phyloP scores from a whole-genome alignment of 805 yeast species.

The Scheffersomyces ergatensis region DNA sequence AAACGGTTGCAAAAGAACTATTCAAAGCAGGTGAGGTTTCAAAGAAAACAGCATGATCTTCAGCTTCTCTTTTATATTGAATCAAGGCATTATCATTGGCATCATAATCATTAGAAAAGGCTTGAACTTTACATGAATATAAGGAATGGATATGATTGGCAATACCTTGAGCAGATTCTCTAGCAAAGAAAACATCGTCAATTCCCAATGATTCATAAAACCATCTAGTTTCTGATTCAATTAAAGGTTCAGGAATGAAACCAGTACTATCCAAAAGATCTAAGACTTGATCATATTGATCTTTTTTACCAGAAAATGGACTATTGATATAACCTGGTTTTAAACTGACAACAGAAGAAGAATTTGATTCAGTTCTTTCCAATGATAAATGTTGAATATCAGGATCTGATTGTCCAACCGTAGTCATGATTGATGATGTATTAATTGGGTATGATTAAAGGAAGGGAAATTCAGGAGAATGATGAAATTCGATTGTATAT shows the following conservation, averaged over 20 bases:
- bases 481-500: too few species aligned
- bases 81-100: conserved; percentile 49
- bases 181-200: conserved; percentile 88
- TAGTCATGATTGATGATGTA: background rate
- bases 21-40: conserved; percentile 51
- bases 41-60: conserved; percentile 88
- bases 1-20: conserved; percentile 16
- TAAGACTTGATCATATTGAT: conserved; percentile 78
- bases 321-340: conserved; percentile 68
- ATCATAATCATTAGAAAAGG: conserved; percentile 38
- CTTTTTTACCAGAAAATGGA: conserved; percentile 76
- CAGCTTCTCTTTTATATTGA: conserved; percentile 74
- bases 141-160: conserved; percentile 83
- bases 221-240: conserved; percentile 86
- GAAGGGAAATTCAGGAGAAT: too few species aligned
- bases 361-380: conserved; percentile 23
- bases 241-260: conserved; percentile 81
- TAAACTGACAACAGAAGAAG: conserved; percentile 27
- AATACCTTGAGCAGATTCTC: conserved; percentile 76
- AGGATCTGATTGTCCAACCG: background rate
- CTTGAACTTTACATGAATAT: conserved; percentile 90
- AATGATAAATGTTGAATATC: conserved; percentile 14
- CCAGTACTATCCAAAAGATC: conserved; percentile 80
- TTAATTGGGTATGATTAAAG: too few species aligned
- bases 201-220: conserved; percentile 85